Evolutionary conservation across 768 basidiomycete species (phyloP).

Genomic region (Candolleomyces aberdarensis): DNA sequence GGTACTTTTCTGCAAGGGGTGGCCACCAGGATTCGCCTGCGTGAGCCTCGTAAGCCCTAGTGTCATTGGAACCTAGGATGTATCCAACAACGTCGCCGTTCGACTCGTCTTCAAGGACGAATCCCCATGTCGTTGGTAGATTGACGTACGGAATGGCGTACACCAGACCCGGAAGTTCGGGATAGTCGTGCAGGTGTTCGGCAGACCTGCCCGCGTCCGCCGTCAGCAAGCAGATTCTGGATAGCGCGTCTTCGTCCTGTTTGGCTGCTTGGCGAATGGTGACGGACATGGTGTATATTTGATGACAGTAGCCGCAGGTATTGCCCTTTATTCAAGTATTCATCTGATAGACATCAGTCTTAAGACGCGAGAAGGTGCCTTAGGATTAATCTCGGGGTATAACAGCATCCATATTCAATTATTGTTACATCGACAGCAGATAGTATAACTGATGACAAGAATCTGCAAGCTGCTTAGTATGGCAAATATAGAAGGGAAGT

Average conservation of each 20-base stretch:
- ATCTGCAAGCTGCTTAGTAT: too few species aligned
- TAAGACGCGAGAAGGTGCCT: too few species aligned
- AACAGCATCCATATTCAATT: too few species aligned
- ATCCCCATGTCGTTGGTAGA: constrained; percentile 66
- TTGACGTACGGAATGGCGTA: constrained; percentile 77
- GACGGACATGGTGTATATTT: constrained; percentile 30
- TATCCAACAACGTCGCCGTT: constrained; percentile 64
- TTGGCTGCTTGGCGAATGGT: constrained; percentile 55
- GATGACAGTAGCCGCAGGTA: neutral
- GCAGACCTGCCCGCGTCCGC: constrained; percentile 70
- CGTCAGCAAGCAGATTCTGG: constrained; percentile 72
- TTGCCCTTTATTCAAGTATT: too few species aligned
- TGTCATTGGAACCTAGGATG: constrained; percentile 63
- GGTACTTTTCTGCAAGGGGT: constrained; percentile 52
- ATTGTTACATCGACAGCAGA: too few species aligned
- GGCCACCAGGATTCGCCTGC: constrained; percentile 67
- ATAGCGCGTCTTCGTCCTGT: constrained; percentile 55
- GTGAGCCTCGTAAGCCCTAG: constrained; percentile 58
- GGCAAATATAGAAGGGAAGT: too few species aligned
- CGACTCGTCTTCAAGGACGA: constrained; percentile 61
- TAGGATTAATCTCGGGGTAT: constrained; percentile 2
- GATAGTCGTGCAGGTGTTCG: constrained; percentile 54
- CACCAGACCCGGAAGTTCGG: constrained; percentile 66
- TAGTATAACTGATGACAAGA: too few species aligned
- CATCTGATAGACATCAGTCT: too few species aligned